Base-by-base conservation (phyloP, 257 asterid genomes). In the Solanum peruvianum region DNA sequence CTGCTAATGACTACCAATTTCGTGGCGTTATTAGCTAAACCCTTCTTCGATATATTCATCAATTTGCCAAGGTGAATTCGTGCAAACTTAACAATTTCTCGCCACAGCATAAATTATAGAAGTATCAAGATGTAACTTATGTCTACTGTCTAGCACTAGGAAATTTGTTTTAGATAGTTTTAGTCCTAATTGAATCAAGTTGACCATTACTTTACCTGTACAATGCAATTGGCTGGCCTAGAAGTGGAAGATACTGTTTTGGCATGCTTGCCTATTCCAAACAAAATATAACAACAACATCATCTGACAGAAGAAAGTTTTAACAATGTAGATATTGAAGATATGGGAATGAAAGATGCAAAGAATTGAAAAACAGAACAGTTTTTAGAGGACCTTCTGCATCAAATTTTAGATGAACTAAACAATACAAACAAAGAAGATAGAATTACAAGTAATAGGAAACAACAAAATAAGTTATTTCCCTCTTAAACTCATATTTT, bases 241-340 rank as follows among this genome's bases (percentile, higher is more conserved):
- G 96, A 90, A 97, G 99, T 84, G 99, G 99, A 87, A 97, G 95
- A 89, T 97, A 97, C 94, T 97, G 99, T 94, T 97, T 97, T 75
- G 99, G 99, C 98, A 97, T 96, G 93, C 93, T 94, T 45, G 98
- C 98, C 99, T 97, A 90, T 84, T 85, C 10, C 72, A 91, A 91
- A 93, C 87, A 91, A 94, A 91, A 88, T 29, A 92, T 76, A 88
- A 81, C 5, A 73, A 91, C 86, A 83, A 29, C 85, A 90, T 91
- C 88, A 92, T 88, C 86, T 72, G 21, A 58, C 7, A 83, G 47
- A 85, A 49, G 88, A 87, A 80, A 64, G 25, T 27, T 44, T 31
- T 72, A 85, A 21, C 82, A 70, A 35, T 23, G 37, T 42, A 52
- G n/a, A 81, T 45, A 84, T 47, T 56, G 69, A 87, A 69, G 83